Evolutionary conservation across 306 rosid genomes (phyloP), one percentile per base, ranked within the genome.

Genomic region (Fagus crenata): DNA sequence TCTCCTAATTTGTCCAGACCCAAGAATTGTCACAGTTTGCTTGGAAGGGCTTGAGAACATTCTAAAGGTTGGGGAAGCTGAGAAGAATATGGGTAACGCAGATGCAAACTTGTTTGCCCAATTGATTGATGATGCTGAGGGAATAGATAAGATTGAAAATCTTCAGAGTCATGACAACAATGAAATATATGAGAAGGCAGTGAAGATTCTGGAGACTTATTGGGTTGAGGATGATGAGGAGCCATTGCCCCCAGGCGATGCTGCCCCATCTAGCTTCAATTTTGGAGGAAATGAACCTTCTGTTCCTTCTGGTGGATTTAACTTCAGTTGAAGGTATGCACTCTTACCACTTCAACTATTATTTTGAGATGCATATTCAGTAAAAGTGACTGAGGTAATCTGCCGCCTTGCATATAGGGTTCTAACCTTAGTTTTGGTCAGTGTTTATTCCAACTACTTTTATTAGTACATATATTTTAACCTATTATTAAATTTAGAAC

Each of bases 151-250:
- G 84, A 91, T 93, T 67, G 98, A 93, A 80, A 93, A 88, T 76
- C 85, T 93, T 46, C 98, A 93, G 85, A 90, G 91, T 78, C 98
- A 93, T 33, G 98, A 93, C 83, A 93, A 93, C 87, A 90, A 85
- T 43, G 98, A 93, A 86, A 93, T 93, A 78, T 93, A 93, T 51
- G 98, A 93, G 78, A 93, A 90, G 85, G 92, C 94, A 71, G 96
- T 93, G 59, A 93, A 93, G 84, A 86, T 93, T 79, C 96, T 93
- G 1, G 98, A 93, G 82, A 89, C 93, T n/a, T 93, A 90, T 78
- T 93, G 98, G 98, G 75, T 89, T 80, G 98, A 89, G 75, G 98
- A 93, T 0, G 98, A 93, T 9, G 98, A 90, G 13, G 98, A 90
- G 86, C 69, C 98, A 1, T 60, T 88, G 28, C 89, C 98, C 71